phyloP scores from a whole-genome alignment of 1,284 basidiomycete genomes.

The Heliocybe sulcata region DNA sequence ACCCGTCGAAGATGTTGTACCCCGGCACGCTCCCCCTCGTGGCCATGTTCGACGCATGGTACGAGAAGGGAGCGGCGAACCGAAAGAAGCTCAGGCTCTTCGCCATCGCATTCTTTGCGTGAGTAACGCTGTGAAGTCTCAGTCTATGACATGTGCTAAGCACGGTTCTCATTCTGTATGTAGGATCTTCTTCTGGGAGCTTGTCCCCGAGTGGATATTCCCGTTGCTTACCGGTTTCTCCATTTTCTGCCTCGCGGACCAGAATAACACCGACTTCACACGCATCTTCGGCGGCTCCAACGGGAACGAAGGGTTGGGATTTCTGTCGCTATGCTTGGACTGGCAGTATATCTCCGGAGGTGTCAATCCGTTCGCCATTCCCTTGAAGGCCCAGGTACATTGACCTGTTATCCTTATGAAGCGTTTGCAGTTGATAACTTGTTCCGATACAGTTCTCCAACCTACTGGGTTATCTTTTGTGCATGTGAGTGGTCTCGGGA shows the following conservation, averaged over 20 bases:
- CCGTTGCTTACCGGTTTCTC: conserved; percentile 5
- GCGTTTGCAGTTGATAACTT: conserved; percentile 3
- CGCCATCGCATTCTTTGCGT: conserved; percentile 14
- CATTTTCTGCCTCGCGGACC: conserved; percentile 15
- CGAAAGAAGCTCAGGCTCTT: conserved; percentile 16
- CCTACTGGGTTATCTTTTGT: conserved; percentile 34
- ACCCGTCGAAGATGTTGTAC: conserved; percentile 22
- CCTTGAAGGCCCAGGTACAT: conserved; percentile 31
- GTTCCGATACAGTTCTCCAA: conserved; percentile 25
- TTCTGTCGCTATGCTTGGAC: conserved; percentile 19
- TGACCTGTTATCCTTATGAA: not conserved
- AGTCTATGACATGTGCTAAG: not conserved
- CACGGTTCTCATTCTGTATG: not conserved
- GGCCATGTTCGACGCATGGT: conserved; percentile 12
- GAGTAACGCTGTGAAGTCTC: conserved; percentile 9
- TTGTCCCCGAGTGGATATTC: conserved; percentile 1
- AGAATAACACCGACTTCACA: conserved; percentile 13
- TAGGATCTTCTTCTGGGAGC: conserved; percentile 1
- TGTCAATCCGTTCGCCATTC: conserved; percentile 35
- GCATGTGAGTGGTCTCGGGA: conserved; percentile 27
- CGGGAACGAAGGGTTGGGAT: conserved; percentile 16
- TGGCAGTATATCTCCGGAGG: conserved; percentile 18
- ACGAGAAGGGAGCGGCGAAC: conserved; percentile 14
- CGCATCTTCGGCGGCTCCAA: conserved; percentile 13
- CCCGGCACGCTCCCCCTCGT: conserved; percentile 12